Conservation (phyloP, 495 filamentous ascomycete genomes). For the Sordaria brevicollis region DNA sequence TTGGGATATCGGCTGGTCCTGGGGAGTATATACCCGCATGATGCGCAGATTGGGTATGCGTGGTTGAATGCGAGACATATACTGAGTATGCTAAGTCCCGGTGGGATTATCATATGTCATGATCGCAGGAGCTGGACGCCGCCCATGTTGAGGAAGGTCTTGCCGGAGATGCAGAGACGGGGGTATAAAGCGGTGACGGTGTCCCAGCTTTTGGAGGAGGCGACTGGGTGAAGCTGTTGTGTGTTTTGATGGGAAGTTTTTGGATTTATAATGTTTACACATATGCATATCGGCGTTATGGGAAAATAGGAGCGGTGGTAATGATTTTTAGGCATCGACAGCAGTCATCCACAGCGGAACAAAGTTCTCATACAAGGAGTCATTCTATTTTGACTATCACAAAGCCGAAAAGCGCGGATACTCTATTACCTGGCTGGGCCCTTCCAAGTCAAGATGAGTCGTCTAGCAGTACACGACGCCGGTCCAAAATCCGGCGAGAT, state of each 20-base stretch:
- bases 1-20: conserved; percentile 60
- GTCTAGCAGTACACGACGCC: too few relatives aligned
- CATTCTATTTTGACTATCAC: too few relatives aligned
- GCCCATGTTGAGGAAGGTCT: conserved; percentile 59
- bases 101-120: conserved; percentile 73
- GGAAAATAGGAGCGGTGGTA: too few relatives aligned
- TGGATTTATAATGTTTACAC: background rate
- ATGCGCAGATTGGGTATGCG: conserved; percentile 60
- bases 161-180: conserved; percentile 55
- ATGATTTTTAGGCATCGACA: too few relatives aligned
- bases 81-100: conserved; percentile 63
- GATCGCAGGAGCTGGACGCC: conserved; percentile 70
- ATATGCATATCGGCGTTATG: background rate
- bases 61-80: conserved; percentile 70
- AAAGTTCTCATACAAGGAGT: too few relatives aligned
- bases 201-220: conserved; percentile 44
- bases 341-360: too few relatives aligned
- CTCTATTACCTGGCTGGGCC: too few relatives aligned
- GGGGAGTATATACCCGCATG: conserved; percentile 78
- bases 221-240: conserved; percentile 14
- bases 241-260: background rate
- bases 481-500: too few relatives aligned
- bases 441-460: too few relatives aligned
- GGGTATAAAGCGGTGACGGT: conserved; percentile 62
- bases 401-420: too few relatives aligned